Base-by-base conservation (phyloP, 1,284 basidiomycete genomes). In the Ustilago trichophora region DNA sequence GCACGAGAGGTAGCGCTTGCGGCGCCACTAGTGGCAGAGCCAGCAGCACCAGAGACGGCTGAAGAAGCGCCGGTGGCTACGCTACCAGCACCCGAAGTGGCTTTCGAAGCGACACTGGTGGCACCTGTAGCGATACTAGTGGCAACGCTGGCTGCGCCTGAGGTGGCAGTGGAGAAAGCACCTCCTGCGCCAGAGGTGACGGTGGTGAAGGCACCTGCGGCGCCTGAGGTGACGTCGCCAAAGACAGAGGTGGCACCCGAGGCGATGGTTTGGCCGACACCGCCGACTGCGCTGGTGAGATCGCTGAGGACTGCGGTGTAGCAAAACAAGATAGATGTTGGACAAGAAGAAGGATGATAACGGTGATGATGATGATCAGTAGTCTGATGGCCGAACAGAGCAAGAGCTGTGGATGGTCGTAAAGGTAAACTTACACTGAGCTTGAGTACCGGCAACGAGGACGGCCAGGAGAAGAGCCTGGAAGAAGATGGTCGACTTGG, bases 381-480 rank as follows among this genome's bases (percentile, higher is more conserved):
- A 13, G 7, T 13, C 27, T 8, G 13, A 13, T 8, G 27, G 27
- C 13, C 25, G 26, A 27, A 3, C 24, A 26, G 26, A 25, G n/a
- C n/a, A n/a, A n/a, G n/a, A n/a, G n/a, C n/a, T n/a, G n/a, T n/a
- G 7, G 4, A 32, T 19, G 15, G 21, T 21, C 18, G 9, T 10
- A 37, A 22, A 29, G n/a, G 16, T n/a, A 19, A n/a, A 56, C 63
- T 48, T 56, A 66, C 63, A 13, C 34, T 60, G 63, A 48, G 52
- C 64, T 29, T 67, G 64, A 3, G 49, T 29, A 24, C 36, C 45
- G 19, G 37, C 49, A 22, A 67, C 33, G 21, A 67, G 49, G 12
- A 62, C 49, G 35, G 57, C 41, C n/a, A 67, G 49, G 15, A 67
- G 43, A 24, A 56, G 40, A 34, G 57, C 64, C 41, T 67, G 64